phyloP scores from a whole-genome alignment of 169 alveolate species.

The Babesia ovis region DNA sequence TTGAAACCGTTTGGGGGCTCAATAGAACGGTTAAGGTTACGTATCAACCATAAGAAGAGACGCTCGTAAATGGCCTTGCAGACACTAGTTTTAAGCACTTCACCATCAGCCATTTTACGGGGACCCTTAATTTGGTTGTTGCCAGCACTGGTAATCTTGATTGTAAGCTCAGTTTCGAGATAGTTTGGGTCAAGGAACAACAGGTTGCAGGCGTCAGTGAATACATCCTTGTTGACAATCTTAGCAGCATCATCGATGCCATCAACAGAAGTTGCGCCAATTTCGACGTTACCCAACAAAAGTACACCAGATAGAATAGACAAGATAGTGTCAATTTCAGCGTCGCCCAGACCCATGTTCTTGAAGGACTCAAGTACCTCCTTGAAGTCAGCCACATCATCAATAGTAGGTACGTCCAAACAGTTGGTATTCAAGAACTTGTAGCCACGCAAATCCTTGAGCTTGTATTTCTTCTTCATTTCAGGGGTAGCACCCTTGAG shows the following conservation, averaged over 20 bases:
- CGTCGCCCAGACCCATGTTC: constrained; percentile 86
- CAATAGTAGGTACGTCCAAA: constrained; percentile 87
- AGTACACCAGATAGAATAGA: constrained; percentile 90
- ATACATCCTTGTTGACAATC: constrained; percentile 69
- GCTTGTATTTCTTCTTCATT: constrained; percentile 76
- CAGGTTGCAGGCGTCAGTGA: constrained; percentile 82
- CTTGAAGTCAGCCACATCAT: constrained; percentile 91
- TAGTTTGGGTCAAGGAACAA: constrained; percentile 77
- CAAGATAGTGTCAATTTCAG: constrained; percentile 85
- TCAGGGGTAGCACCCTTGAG: constrained; percentile 86
- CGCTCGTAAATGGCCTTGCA: constrained; percentile 95
- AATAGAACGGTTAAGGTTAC: constrained; percentile 90
- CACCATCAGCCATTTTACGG: constrained; percentile 83
- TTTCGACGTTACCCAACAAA: constrained; percentile 93
- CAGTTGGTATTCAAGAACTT: constrained; percentile 85
- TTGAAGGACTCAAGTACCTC: constrained; percentile 89
- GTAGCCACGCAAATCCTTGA: constrained; percentile 74
- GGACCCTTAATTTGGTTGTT: constrained; percentile 83
- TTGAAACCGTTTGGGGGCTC: constrained; percentile 85
- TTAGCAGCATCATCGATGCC: constrained; percentile 89
- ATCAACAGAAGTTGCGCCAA: constrained; percentile 82
- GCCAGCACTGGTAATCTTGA: constrained; percentile 84
- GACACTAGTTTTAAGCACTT: constrained; percentile 82
- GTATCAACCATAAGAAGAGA: constrained; percentile 93
- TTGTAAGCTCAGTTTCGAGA: constrained; percentile 77